Conservation (phyloP, 768 basidiomycete genomes). For the Xanthoconium stramineum region DNA sequence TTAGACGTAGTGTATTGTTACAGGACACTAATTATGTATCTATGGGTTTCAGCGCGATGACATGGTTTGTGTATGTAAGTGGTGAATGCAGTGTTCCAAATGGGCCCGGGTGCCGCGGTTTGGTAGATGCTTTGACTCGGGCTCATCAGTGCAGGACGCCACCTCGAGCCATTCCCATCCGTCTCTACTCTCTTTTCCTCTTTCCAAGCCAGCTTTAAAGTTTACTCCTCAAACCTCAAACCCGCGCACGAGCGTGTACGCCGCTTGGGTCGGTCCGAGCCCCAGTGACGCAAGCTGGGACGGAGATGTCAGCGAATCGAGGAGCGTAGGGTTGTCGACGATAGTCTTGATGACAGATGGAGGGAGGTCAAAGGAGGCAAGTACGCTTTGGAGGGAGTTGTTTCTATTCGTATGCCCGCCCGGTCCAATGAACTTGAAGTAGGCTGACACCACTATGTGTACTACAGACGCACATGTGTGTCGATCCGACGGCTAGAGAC, state of each 20-base stretch:
- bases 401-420: not conserved
- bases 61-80: constrained; percentile 21
- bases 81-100: constrained; percentile 32
- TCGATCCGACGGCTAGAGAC: not conserved
- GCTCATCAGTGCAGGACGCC: constrained; percentile 38
- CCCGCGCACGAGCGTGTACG: not conserved
- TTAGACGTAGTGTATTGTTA: too few species aligned
- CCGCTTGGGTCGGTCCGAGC: not conserved
- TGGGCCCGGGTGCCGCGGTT: constrained; percentile 22
- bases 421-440: too few species aligned
- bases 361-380: not conserved
- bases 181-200: constrained; percentile 13
- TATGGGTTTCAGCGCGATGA: constrained; percentile 25
- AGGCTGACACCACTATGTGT: too few species aligned
- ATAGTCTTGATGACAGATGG: not conserved
- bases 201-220: constrained; percentile 8
- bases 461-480: not conserved
- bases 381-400: not conserved
- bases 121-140: constrained; percentile 20
- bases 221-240: too few species aligned
- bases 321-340: not conserved
- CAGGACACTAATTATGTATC: too few species aligned
- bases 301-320: not conserved
- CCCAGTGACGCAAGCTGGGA: constrained; percentile 1
- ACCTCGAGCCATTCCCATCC: constrained; percentile 20